Base-by-base conservation (phyloP, 495 filamentous ascomycete species). In the Bacidia rubella region DNA sequence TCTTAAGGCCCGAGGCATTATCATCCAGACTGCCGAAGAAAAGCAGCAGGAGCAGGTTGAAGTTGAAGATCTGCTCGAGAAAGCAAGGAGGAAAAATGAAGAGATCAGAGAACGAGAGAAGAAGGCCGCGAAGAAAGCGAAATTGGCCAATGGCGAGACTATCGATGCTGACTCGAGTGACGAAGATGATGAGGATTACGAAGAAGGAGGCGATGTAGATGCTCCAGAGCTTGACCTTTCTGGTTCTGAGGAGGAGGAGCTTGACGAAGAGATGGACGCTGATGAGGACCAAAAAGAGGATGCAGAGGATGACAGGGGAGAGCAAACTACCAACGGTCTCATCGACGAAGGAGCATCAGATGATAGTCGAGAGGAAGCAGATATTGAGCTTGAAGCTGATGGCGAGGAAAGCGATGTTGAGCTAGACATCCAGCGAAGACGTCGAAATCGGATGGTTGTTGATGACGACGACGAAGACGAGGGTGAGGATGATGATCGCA, bases 21-120 rank as follows among this genome's bases (percentile, higher is more conserved):
- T 84, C 40, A 71, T 96, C n/a, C 83, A 86, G 57, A 95, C 86
- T 1, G 77, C 80, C 3, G 92, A 95, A 64, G 89, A 99, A 58
- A 74, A 86, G 53, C 81, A 85, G 56, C 79, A 80, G 11, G 83
- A 90, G 62, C 78, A 82, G 62, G 80, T 82, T 23, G 79, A 89
- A 53, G 77, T 95, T 20, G 93, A 97, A 55, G 81, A 95, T 57
- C 72, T 96, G 35, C 72, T 98, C 27, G 83, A 90, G 24, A 87
- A 81, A 57, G 92, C 90, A 20, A 74, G 90, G 39, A 71, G 77
- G 55, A 86, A 96, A 62, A 88, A 80, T 12, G 77, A 87, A 45
- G 81, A 82, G 45, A 83, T 99, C 47, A 82, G 81, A 60, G 77
- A 82, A 60, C 67, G 76, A 45, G 92, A 98, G 63, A 78, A 80